Conservation (phyloP, 495 filamentous ascomycete genomes). For the Hapsidospora chrysogenum region DNA sequence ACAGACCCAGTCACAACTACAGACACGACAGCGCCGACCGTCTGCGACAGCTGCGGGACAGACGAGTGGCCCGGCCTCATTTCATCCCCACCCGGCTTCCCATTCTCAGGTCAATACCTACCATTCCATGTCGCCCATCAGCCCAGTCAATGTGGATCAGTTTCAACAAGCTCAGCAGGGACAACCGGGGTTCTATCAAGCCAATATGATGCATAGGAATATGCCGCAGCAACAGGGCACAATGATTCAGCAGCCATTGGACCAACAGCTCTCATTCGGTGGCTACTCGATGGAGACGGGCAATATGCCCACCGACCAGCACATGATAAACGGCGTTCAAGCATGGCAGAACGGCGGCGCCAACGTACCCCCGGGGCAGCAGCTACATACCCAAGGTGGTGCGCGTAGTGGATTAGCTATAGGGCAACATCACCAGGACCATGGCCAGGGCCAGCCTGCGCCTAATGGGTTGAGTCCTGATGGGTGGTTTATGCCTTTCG, state of each 20-base stretch:
- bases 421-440: neutral
- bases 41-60: constrained; percentile 17
- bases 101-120: constrained; percentile 19
- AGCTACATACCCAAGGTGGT: no score
- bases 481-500: neutral
- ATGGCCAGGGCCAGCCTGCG: neutral
- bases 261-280: constrained; percentile 63
- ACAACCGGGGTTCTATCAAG: constrained; percentile 26
- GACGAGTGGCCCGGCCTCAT: constrained; percentile 18
- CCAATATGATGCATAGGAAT: constrained; percentile 23
- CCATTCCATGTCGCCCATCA: constrained; percentile 28
- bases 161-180: constrained; percentile 16
- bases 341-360: neutral
- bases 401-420: no score
- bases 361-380: neutral
- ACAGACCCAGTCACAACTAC: no score
- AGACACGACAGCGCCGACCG: constrained; percentile 21
- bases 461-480: neutral
- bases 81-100: constrained; percentile 21
- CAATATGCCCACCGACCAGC: constrained; percentile 5
- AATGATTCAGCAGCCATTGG: constrained; percentile 38
- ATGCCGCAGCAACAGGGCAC: constrained; percentile 22
- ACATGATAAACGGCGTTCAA: constrained; percentile 5
- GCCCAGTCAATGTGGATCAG: constrained; percentile 22
- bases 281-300: constrained; percentile 49